Percentiles rank a stretch among this genome's conserved stretches.
Conservation (phyloP, 768 basidiomycete species). For the Lentinula lateritia region DNA sequence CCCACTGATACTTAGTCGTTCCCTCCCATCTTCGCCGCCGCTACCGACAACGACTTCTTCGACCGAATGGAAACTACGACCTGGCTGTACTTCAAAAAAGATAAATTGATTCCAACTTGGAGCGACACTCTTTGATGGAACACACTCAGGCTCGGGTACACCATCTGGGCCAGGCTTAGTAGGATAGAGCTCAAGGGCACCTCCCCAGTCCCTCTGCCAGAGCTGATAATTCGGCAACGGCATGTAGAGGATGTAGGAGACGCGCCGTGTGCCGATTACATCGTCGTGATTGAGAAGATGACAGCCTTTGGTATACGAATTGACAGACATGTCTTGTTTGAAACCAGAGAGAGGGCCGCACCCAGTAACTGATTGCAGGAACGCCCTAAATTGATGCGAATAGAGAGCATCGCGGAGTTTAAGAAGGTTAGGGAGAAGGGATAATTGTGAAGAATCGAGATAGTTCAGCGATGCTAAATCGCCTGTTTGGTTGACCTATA, state of each 20-base stretch:
- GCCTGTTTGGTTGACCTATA: conserved; percentile 92
- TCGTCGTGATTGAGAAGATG: conserved; percentile 98
- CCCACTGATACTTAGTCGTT: conserved; percentile 85
- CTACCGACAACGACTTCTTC: conserved; percentile 91
- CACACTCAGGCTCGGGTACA: conserved; percentile 59
- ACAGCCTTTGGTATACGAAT: conserved; percentile 85
- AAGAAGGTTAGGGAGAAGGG: conserved; percentile 75
- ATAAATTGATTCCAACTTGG: conserved; percentile 89
- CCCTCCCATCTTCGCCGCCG: conserved; percentile 57
- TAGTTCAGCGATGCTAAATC: conserved; percentile 92
- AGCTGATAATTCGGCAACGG: conserved; percentile 66
- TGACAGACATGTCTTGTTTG: conserved; percentile 95
- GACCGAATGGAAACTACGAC: conserved; percentile 92
- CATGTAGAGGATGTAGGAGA: conserved; percentile 97
- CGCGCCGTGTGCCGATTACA: conserved; percentile 88
- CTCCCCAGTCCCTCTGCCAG: conserved; percentile 91
- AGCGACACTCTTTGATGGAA: conserved; percentile 62
- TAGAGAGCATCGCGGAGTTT: conserved; percentile 89
- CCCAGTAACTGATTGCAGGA: conserved; percentile 82
- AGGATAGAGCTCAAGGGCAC: conserved; percentile 91
- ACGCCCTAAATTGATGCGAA: conserved; percentile 73
- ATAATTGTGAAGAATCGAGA: conserved; percentile 70
- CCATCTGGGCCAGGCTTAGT: conserved; percentile 54
- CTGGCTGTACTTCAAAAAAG: conserved; percentile 91
- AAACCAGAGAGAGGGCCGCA: conserved; percentile 88